Percentiles rank a stretch among this genome's conserved stretches.
These are phyloP conservation scores for Talaromyces adpressus DNA, from an alignment of 495 filamentous ascomycete genomes.

Conservation along the genomic window DNA sequence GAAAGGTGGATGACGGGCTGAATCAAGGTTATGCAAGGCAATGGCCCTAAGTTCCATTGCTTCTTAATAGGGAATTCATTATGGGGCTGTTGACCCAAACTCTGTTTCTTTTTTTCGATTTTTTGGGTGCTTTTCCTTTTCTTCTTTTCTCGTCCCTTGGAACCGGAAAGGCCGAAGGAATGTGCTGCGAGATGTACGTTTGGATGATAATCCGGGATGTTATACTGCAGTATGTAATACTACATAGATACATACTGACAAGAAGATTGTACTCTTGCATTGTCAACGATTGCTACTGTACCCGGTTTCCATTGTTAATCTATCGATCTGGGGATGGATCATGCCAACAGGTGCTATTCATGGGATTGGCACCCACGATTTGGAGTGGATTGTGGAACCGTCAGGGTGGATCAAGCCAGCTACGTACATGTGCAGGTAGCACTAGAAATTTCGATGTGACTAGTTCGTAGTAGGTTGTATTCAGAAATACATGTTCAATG, in stretches of 20 bases:
- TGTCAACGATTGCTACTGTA: background rate
- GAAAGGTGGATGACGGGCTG: background rate
- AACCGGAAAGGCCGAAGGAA: background rate
- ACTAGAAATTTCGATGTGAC: background rate
- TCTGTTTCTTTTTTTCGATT: background rate
- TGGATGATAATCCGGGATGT: background rate
- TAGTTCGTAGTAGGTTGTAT: background rate
- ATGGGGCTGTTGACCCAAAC: background rate
- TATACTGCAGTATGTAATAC: background rate
- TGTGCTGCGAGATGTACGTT: background rate
- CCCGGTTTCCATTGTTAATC: background rate
- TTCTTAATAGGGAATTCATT: background rate
- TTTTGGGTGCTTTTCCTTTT: background rate
- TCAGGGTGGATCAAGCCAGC: background rate
- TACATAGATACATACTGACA: background rate
- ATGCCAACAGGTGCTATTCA: background rate
- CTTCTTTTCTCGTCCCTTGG: background rate
- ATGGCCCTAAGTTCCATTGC: background rate
- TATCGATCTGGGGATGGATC: background rate
- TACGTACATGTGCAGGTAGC: slow-evolving; percentile 1
- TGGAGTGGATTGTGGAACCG: slow-evolving; percentile 1
- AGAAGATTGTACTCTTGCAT: background rate
- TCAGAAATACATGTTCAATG: background rate
- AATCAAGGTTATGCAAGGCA: slow-evolving; percentile 5
- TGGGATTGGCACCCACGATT: slow-evolving; percentile 4